Percentiles rank a stretch among this genome's conserved stretches.
Evolutionary conservation across 345 rosid genomes (phyloP).

Genomic region (Citrus sp.): DNA sequence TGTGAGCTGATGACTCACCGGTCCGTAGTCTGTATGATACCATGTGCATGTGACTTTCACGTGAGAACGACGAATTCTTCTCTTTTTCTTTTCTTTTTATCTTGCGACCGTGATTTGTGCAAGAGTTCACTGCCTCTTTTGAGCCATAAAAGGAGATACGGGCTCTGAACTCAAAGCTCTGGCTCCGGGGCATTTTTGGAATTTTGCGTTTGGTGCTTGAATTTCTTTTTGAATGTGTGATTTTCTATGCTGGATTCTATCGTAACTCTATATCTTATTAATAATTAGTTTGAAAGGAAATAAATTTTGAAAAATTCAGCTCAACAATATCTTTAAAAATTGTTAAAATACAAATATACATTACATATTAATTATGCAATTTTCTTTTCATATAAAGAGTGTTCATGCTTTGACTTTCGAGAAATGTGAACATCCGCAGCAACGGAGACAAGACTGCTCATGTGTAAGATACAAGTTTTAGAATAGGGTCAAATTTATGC

Average conservation of each 20-base stretch:
- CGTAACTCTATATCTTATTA: no score
- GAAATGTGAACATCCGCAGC: no score
- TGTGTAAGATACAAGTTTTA: no score
- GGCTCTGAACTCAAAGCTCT: neutral
- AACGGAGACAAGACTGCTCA: no score
- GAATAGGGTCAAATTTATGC: no score
- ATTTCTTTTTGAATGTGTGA: neutral
- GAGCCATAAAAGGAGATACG: neutral
- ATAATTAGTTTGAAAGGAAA: no score
- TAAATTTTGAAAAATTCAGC: no score
- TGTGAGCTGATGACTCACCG: neutral
- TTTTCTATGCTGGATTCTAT: neutral
- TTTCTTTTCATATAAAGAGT: no score
- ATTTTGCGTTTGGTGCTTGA: neutral
- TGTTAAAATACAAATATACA: no score
- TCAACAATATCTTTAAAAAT: no score
- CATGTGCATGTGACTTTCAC: slow-evolving; percentile 28
- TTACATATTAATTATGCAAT: no score
- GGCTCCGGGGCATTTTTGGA: neutral
- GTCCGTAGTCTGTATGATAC: neutral
- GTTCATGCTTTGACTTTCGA: no score
- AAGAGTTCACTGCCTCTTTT: slow-evolving; percentile 16
- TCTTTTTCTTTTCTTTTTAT: neutral
- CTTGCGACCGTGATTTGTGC: slow-evolving; percentile 32
- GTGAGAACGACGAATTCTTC: slow-evolving; percentile 9